Percentiles rank a stretch among this genome's conserved stretches.
phyloP scores from a whole-genome alignment of 176 grass and related monocot genomes.

The Aegilops sharonensis region DNA sequence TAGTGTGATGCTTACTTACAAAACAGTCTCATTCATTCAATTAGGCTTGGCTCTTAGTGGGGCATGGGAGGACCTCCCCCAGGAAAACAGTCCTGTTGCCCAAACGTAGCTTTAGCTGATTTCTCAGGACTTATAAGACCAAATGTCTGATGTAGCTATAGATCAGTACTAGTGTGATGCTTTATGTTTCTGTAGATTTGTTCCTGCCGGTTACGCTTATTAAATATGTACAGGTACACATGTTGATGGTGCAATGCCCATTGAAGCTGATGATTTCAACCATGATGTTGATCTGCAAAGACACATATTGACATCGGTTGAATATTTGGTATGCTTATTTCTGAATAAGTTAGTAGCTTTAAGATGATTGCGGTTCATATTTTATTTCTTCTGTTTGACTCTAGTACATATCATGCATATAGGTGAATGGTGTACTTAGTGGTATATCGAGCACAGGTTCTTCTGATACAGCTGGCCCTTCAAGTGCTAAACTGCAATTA shows the following conservation, averaged over 20 bases:
- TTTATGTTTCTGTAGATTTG: not conserved
- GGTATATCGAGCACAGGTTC: slow-evolving; percentile 37
- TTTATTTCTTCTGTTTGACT: slow-evolving; percentile 34
- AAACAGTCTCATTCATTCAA: not conserved
- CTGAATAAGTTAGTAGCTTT: not conserved
- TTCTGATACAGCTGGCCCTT: slow-evolving; percentile 39
- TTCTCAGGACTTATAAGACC: not conserved
- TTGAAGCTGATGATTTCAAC: slow-evolving; percentile 59
- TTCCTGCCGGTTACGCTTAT: not conserved
- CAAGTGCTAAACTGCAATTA: slow-evolving; percentile 63
- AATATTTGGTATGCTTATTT: slow-evolving; percentile 66
- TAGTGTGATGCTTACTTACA: not conserved
- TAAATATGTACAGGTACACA: slow-evolving; percentile 36
- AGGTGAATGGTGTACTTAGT: slow-evolving; percentile 79
- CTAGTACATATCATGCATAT: slow-evolving; percentile 25
- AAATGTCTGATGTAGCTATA: not conserved
- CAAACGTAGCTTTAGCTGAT: not conserved
- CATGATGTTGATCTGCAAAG: slow-evolving; percentile 58
- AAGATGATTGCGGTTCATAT: not conserved
- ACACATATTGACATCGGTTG: slow-evolving; percentile 62
- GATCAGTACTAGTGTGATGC: not conserved
- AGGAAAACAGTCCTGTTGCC: not conserved
- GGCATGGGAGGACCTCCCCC: not conserved
- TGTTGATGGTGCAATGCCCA: slow-evolving; percentile 53
- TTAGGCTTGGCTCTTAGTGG: not conserved